phyloP scores from a whole-genome alignment of 179 eudicot genomes.

The Gypsophila paniculata region DNA sequence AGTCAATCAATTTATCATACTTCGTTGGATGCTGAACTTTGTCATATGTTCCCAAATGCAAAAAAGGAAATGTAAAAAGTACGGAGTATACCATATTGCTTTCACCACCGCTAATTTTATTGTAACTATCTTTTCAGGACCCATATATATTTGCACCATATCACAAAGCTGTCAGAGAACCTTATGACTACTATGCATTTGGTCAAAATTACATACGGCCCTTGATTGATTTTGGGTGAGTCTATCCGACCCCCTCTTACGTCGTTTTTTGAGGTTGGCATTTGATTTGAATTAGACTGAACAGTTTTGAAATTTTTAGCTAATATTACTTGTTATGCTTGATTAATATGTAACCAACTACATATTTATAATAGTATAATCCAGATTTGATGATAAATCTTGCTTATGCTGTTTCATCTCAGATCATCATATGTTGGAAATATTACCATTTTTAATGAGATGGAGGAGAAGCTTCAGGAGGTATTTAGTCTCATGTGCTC shows the following conservation, averaged over 20 bases:
- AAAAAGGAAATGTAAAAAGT: not conserved
- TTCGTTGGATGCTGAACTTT: conserved; percentile 11
- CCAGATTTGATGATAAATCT: not conserved
- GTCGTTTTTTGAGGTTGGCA: conserved; percentile 8
- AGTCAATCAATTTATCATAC: conserved; percentile 18
- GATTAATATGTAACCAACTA: not conserved
- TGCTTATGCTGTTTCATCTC: conserved; percentile 22
- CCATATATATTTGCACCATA: conserved; percentile 70
- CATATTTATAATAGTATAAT: not conserved
- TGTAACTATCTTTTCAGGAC: conserved; percentile 61
- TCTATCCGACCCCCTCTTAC: conserved; percentile 14
- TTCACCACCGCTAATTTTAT: conserved; percentile 15
- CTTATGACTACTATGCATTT: conserved; percentile 81
- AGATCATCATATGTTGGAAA: conserved; percentile 77
- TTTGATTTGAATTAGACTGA: not conserved
- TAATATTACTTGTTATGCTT: not conserved
- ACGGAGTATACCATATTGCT: not conserved
- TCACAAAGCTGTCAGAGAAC: conserved; percentile 89
- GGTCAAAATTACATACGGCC: conserved; percentile 82
- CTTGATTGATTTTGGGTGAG: conserved; percentile 86
- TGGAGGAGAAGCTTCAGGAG: conserved; percentile 78
- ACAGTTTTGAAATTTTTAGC: not conserved
- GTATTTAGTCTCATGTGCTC: conserved; percentile 34
- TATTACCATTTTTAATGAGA: conserved; percentile 58
- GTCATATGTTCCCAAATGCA: not conserved